phyloP scores from a whole-genome alignment of 179 eudicot genomes.

The Corrigiola litoralis region DNA sequence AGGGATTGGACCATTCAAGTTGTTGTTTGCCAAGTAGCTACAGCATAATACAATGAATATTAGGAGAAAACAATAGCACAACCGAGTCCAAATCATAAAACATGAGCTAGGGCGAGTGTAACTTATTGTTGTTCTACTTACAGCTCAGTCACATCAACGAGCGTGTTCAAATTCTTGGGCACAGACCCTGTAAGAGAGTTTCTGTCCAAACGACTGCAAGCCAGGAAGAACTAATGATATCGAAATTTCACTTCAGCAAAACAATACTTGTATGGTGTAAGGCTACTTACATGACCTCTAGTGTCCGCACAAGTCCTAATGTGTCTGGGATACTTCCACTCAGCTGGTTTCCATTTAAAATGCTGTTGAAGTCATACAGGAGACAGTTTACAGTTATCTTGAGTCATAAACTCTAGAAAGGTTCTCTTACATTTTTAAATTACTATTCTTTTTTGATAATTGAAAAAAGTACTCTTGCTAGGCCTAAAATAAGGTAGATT shows the following conservation, averaged over 20 bases:
- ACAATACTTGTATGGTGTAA: conserved; percentile 12
- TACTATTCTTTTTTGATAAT: too few species aligned
- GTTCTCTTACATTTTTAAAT: too few species aligned
- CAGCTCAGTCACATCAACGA: conserved; percentile 37
- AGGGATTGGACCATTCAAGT: conserved; percentile 31
- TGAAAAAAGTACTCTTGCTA: too few species aligned
- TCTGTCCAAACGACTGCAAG: conserved; percentile 50
- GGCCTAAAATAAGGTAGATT: too few species aligned
- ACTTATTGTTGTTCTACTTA: conserved; percentile 23
- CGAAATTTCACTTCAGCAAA: neutral
- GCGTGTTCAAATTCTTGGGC: conserved; percentile 36
- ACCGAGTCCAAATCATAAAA: neutral
- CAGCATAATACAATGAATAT: conserved; percentile 4
- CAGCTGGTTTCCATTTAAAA: conserved; percentile 56
- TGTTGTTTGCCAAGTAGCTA: conserved; percentile 41
- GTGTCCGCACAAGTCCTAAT: conserved; percentile 40
- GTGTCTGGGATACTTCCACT: conserved; percentile 50
- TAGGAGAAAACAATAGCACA: neutral
- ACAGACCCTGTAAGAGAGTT: conserved; percentile 42
- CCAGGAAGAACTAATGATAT: conserved; percentile 2
- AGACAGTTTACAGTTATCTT: neutral
- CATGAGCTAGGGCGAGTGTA: neutral
- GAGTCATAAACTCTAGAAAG: too few species aligned
- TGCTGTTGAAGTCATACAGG: conserved; percentile 29
- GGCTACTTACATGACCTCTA: conserved; percentile 60